A percentile compares a stretch with the other conserved stretches of the same genome.
phyloP scores from a whole-genome alignment of 331 rosid genomes.

The Malus hybrid region DNA sequence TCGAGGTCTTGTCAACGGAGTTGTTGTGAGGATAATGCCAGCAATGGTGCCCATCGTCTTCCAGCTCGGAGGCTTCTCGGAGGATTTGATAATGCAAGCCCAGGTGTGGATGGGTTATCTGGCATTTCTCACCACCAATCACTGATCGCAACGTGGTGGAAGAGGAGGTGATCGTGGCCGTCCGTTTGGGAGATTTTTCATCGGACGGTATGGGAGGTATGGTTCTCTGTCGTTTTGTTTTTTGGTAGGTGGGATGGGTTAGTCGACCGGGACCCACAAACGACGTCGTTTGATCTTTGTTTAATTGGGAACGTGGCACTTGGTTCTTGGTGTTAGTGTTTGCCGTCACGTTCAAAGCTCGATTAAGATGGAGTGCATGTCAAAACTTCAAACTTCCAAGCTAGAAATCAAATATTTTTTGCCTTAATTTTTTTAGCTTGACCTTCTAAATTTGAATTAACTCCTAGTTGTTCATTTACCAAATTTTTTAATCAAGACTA shows the following conservation, averaged over 20 bases:
- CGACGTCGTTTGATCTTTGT: too few species aligned
- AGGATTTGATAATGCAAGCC: neutral
- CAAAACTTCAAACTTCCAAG: neutral
- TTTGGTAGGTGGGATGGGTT: too few species aligned
- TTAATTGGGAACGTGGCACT: too few species aligned
- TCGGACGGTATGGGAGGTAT: neutral
- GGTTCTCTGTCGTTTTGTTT: neutral
- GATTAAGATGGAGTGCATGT: neutral
- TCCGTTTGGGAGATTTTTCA: neutral
- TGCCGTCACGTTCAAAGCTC: neutral
- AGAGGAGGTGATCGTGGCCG: neutral
- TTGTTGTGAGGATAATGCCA: slow-evolving; percentile 7
- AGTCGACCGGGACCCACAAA: too few species aligned
- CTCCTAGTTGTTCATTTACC: neutral
- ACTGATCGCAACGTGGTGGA: neutral
- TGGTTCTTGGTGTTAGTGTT: neutral
- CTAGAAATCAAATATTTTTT: neutral
- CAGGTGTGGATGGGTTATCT: neutral
- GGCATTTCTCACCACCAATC: neutral
- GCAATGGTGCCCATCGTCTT: slow-evolving; percentile 33
- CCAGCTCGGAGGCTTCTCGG: neutral
- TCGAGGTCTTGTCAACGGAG: slow-evolving; percentile 16
- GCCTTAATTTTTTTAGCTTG: neutral
- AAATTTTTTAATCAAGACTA: too few species aligned
- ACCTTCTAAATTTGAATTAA: neutral